Evolutionary conservation across 1,139 yeast genomes (phyloP).

Genomic region (Candida freyschussii): DNA sequence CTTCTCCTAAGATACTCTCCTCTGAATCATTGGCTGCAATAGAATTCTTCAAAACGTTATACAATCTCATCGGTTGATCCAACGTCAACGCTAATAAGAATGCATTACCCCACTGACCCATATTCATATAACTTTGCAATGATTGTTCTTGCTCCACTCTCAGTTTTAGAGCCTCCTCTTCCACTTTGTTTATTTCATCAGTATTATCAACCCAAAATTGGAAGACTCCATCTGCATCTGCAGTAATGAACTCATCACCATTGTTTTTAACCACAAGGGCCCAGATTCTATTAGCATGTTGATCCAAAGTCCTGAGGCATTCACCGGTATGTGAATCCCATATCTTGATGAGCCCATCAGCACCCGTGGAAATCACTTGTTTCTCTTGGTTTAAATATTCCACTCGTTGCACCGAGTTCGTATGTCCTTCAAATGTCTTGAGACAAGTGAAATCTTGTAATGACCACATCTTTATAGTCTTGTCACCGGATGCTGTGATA

Average conservation of each 20-base stretch:
- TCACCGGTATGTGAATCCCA: slow-evolving; percentile 85
- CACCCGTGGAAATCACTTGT: slow-evolving; percentile 81
- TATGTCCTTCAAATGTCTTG: slow-evolving; percentile 89
- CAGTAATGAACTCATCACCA: slow-evolving; percentile 70
- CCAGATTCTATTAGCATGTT: slow-evolving; percentile 95
- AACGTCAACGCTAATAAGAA: slow-evolving; percentile 78
- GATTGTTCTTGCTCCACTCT: slow-evolving; percentile 86
- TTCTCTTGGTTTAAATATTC: slow-evolving; percentile 61
- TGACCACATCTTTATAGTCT: slow-evolving; percentile 86
- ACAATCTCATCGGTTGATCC: slow-evolving; percentile 81
- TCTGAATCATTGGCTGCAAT: slow-evolving; percentile 38
- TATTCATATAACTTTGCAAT: slow-evolving; percentile 63
- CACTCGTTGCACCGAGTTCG: slow-evolving; percentile 85
- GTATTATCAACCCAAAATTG: slow-evolving; percentile 88
- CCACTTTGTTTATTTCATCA: slow-evolving; percentile 55
- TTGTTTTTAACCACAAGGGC: slow-evolving; percentile 63
- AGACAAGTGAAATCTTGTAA: slow-evolving; percentile 68
- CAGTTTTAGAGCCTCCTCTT: slow-evolving; percentile 43
- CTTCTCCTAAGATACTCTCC: slow-evolving; percentile 44
- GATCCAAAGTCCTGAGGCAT: slow-evolving; percentile 75
- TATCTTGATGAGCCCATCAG: slow-evolving; percentile 87
- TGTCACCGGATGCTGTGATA: slow-evolving; percentile 86
- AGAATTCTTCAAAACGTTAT: slow-evolving; percentile 60
- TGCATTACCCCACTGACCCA: slow-evolving; percentile 83
- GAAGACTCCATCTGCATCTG: slow-evolving; percentile 93